phyloP scores from a whole-genome alignment of 2,329 filamentous ascomycete genomes.

The Neonectria punicea region DNA sequence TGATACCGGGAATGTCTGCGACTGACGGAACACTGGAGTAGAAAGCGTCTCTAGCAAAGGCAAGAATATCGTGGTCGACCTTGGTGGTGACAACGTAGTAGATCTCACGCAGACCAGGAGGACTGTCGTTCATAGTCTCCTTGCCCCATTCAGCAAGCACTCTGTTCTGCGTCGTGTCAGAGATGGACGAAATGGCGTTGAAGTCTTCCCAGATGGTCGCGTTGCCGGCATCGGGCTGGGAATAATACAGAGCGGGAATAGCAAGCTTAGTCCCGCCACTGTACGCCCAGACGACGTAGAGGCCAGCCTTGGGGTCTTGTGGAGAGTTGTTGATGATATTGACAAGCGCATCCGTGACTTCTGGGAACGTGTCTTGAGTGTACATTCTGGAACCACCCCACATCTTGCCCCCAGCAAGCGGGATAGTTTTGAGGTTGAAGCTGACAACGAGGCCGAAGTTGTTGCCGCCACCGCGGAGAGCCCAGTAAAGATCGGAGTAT shows the following conservation, averaged over 20 bases:
- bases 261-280: conserved; percentile 4
- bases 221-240: conserved; percentile 46
- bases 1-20: conserved; percentile 34
- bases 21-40: conserved; percentile 37
- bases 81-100: conserved; percentile 28
- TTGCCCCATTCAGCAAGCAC: conserved; percentile 2
- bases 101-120: conserved; percentile 16
- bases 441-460: conserved; percentile 32
- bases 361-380: conserved; percentile 41
- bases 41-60: conserved; percentile 20
- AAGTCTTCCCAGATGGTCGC: conserved; percentile 51
- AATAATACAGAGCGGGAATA: conserved; percentile 49
- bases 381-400: conserved; percentile 45
- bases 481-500: conserved; percentile 55
- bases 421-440: conserved; percentile 28
- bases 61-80: conserved; percentile 14
- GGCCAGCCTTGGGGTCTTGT: conserved; percentile 24
- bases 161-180: conserved; percentile 16
- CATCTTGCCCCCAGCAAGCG: conserved; percentile 21
- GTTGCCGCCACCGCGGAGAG: conserved; percentile 53
- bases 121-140: conserved; percentile 12
- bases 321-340: conserved; percentile 31
- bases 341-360: conserved; percentile 46
- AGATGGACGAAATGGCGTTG: conserved; percentile 40
- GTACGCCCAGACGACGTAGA: conserved; percentile 13